A percentile compares a stretch with the other conserved stretches of the same genome.
Conservation (phyloP, 2,329 filamentous ascomycete genomes). For the Fusarium hostae region DNA sequence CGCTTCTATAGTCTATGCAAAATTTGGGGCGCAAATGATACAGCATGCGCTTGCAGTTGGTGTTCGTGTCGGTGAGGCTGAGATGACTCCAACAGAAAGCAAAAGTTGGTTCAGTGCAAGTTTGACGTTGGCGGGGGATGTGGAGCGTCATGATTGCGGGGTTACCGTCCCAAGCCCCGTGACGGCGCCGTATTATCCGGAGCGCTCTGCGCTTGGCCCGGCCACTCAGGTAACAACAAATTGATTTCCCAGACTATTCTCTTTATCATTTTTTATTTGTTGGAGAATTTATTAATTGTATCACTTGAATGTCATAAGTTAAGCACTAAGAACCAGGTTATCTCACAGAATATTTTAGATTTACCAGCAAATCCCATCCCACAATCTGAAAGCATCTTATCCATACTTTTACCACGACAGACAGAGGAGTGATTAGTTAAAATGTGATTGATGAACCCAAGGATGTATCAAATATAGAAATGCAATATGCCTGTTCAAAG, state of each 20-base stretch:
- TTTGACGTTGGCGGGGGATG: constrained; percentile 15
- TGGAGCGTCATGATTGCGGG: constrained; percentile 33
- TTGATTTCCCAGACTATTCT: not conserved
- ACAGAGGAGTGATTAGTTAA: not conserved
- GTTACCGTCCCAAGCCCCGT: constrained; percentile 22
- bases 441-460: not conserved
- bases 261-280: not conserved
- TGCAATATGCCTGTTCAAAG: too few species aligned
- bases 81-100: not conserved
- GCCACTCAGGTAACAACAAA: not conserved
- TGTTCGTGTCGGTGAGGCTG: not conserved
- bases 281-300: not conserved
- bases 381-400: not conserved
- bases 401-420: not conserved
- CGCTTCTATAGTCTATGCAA: not conserved
- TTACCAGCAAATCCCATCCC: not conserved
- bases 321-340: not conserved
- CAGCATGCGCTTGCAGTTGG: not conserved
- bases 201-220: constrained; percentile 8
- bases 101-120: constrained; percentile 11
- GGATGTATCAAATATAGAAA: not conserved
- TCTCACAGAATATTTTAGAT: not conserved
- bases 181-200: constrained; percentile 26
- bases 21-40: not conserved
- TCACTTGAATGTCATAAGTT: not conserved